Base-by-base conservation (phyloP, 139 green algal genomes). In the Coccomyxa sp. region DNA sequence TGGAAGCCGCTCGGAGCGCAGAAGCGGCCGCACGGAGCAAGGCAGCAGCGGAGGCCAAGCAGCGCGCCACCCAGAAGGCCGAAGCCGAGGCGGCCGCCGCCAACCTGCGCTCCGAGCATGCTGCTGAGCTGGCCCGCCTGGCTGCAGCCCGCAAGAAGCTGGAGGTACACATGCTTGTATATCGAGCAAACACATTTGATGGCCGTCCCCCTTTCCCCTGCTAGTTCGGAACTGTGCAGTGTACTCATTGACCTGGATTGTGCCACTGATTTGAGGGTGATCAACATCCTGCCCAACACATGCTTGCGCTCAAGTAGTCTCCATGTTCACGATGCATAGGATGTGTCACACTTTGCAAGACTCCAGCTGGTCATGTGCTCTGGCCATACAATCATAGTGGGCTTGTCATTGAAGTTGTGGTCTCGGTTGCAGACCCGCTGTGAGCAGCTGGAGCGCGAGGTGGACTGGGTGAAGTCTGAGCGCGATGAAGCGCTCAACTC, bases 391-490 rank as follows among this genome's bases (percentile, higher is more conserved):
- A 80, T 7, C 1, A 31, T 10, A 77, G 71, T 32, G 21, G 23
- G 23, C 38, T 51, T 51, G 38, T 51, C 38, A 7, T 51, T 77
- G 27, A 31, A 77, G 31, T 77, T 28, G 63, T 21, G 63, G 63
- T 71, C 1, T 11, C 21, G 63, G 7, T 79, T 78, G 59, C 74
- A 86, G 82, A 81, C 82, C 21, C 78, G 81, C 23, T 59, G 82
- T 23, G 66, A 85, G 32, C 77, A 91, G 38, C 82, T 90, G 75
- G 90, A 91, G 80, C 84, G 59, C 15, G 81, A 90, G 74, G 71
- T 91, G 51, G 90, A 93, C 58, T 91, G 87, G 90, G 84, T 83
- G 77, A 77, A 83, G 68, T 77, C 84, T 51, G 88, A 92, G 85
- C 77, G 83, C 32, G 82, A 87, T 30, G 88, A 93, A 79, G 80